Evolutionary conservation across 768 basidiomycete species (phyloP), one percentile per base, ranked within the genome.

Genomic region (Agrocybe chaxingu): DNA sequence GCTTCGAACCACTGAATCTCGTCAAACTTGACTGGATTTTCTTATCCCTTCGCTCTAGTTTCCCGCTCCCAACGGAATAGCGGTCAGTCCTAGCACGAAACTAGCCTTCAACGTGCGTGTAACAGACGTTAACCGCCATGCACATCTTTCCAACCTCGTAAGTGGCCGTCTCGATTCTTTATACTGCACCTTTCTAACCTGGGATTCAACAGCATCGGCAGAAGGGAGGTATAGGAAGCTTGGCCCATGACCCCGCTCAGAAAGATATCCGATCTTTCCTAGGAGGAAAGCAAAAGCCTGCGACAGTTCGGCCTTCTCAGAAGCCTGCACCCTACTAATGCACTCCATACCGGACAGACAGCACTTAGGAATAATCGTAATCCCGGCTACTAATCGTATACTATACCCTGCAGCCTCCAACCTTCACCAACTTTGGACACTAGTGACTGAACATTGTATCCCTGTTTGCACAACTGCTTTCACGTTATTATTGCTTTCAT

Each of bases 181-280:
- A 6, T 7, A 36, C 24, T 13, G 32, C 39, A 35, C 19, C 8
- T 30, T 13, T 45, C 53, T 47, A 45, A 52, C 19, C 12, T 47
- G 24, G 24, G 24, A 24, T 4, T 34, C 32, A 50, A 37, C 45
- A 70, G 68, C 62, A 63, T 45, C 81, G 90, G 3, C 90, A 93
- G 64, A 80, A 76, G 52, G 89, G 88, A 2, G 89, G 92, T 1
- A 85, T 90, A 41, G 85, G 88, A 5, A 83, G 80, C 42, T 63
- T 77, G 9, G 79, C 84, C 1, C 77, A 85, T 61, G 91, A 94
- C 60, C 81, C 83, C 30, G 80, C 80, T 51, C 91, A 95, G 63
- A 74, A 78, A 54, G 82, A 86, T 60, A 86, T 94, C 41, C 77
- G 87, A 16, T 74, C 77, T 2, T 92, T 91, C 72, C 89, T 92